Evolutionary conservation across 2,329 filamentous ascomycete genomes (phyloP), one percentile per base, ranked within the genome.

Genomic region (Fusarium nematophilum): DNA sequence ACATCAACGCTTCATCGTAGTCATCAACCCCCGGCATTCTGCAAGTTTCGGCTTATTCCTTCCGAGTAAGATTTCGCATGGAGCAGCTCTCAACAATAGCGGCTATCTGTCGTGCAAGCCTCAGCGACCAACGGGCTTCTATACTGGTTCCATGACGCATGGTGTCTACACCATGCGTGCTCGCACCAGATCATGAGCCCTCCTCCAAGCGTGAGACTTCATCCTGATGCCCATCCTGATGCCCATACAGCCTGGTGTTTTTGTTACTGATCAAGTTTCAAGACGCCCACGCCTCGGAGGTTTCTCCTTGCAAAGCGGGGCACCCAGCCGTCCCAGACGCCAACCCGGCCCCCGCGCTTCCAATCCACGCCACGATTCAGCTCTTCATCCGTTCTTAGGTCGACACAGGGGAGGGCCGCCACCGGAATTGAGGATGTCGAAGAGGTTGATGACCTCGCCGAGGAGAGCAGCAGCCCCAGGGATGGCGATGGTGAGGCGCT

Each of bases 281-380:
- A 79, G 77, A 79, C 77, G 27, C 74, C 76, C 5, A 71, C 74
- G 6, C 75, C 77, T 15, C 71, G 75, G 55, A 72, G 75, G 6
- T 79, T 79, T 51, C 66, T 78, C 48, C 68, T 75, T 6, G 66
- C 74, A 3, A 77, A 74, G 50, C 59, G 75, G 25, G 66, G 68
- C 11, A 65, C 72, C n/a, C 69, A 71, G 43, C 58, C 67, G 6
- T 73, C 73, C 21, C 72, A 75, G 54, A 71, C 71, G 17, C 72
- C 71, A 10, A 62, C 71, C 18, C 69, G 59, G 17, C 51, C 65
- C 6, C 68, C 69, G 40, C 73, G 69, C 46, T 78, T 77, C 48
- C 73, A 73, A 25, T 73, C 74, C 21, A 78, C 76, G 30, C 76
- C 75, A 15, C 70, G 74, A n/a, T 79, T 78, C 59, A 72, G 71